Evolutionary conservation across 352 stramenopile genomes (phyloP).

Genomic region (Pythium myriotylum): DNA sequence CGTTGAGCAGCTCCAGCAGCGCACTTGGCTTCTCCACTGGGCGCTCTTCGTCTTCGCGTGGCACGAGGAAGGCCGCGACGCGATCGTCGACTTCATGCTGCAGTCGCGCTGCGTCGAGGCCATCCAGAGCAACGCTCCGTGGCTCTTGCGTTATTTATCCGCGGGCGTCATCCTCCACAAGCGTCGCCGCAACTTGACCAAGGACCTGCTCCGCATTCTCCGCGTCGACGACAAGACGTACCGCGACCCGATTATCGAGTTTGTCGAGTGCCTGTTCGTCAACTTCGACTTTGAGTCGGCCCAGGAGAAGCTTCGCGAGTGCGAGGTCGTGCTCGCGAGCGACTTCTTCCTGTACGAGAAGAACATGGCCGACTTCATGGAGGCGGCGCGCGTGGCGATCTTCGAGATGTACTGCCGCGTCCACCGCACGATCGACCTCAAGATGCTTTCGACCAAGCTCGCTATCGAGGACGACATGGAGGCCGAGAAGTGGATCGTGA

Average conservation of each 20-base stretch:
- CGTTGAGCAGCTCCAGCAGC: slow-evolving; percentile 95
- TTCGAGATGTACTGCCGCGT: slow-evolving; percentile 99
- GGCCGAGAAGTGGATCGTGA: slow-evolving; percentile 99
- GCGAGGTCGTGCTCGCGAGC: slow-evolving; percentile 93
- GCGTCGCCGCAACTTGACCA: slow-evolving; percentile 91
- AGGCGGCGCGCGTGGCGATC: slow-evolving; percentile 96
- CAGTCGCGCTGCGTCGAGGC: slow-evolving; percentile 93
- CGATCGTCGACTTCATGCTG: slow-evolving; percentile 97
- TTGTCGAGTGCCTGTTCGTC: slow-evolving; percentile 98
- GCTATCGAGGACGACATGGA: slow-evolving; percentile 95
- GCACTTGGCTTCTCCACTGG: slow-evolving; percentile 99
- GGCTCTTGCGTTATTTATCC: slow-evolving; percentile 97
- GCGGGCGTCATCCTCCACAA: slow-evolving; percentile 98
- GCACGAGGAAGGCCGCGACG: slow-evolving; percentile 94
- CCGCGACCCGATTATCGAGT: slow-evolving; percentile 89
- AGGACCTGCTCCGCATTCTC: slow-evolving; percentile 96
- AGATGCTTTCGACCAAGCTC: slow-evolving; percentile 95
- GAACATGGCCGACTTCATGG: slow-evolving; percentile 98
- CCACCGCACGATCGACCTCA: slow-evolving; percentile 99
- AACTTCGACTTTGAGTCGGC: slow-evolving; percentile 99
- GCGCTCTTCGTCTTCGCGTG: slow-evolving; percentile 95
- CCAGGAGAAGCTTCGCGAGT: slow-evolving; percentile 93
- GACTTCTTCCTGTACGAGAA: slow-evolving; percentile 98
- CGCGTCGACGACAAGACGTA: slow-evolving; percentile 88
- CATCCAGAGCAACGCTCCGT: slow-evolving; percentile 98